Conservation (phyloP, 441 rosid species). For the Populus hybrid region DNA sequence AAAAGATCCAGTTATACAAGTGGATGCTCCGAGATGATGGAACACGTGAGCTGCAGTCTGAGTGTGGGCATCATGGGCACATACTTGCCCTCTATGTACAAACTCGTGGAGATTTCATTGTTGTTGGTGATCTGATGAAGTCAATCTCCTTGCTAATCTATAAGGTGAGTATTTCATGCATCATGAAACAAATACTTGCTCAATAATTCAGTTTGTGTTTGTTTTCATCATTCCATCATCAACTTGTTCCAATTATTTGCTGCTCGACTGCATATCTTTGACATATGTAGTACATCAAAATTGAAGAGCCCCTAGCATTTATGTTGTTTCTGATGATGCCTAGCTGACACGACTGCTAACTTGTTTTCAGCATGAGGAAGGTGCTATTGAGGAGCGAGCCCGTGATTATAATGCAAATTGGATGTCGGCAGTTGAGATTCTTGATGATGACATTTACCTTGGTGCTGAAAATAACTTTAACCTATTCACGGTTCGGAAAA, state of each 20-base stretch:
- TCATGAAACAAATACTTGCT: background rate
- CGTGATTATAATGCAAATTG: slow-evolving; percentile 96
- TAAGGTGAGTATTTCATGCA: slow-evolving; percentile 45
- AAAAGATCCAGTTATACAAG: slow-evolving; percentile 90
- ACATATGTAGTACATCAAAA: background rate
- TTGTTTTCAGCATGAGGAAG: slow-evolving; percentile 85
- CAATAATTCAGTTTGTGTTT: background rate
- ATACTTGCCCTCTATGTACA: slow-evolving; percentile 96
- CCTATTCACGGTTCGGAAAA: slow-evolving; percentile 84
- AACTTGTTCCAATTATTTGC: background rate
- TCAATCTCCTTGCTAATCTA: slow-evolving; percentile 88
- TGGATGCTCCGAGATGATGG: slow-evolving; percentile 98
- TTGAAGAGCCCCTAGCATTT: background rate
- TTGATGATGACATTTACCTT: slow-evolving; percentile 87
- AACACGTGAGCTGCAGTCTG: slow-evolving; percentile 85
- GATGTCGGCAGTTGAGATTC: slow-evolving; percentile 99
- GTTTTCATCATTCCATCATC: background rate
- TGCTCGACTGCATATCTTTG: no score
- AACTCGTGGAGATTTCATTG: slow-evolving; percentile 98
- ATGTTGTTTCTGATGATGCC: background rate
- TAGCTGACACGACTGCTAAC: background rate
- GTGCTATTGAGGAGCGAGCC: slow-evolving; percentile 97
- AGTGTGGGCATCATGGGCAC: slow-evolving; percentile 99
- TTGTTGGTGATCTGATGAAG: slow-evolving; percentile 98
- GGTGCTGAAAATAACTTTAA: slow-evolving; percentile 95